Percentiles rank a stretch among this genome's conserved stretches.
These are phyloP conservation scores for Dendrobium huoshanense DNA, from an alignment of 106 monocot genomes.

Conservation along the genomic window DNA sequence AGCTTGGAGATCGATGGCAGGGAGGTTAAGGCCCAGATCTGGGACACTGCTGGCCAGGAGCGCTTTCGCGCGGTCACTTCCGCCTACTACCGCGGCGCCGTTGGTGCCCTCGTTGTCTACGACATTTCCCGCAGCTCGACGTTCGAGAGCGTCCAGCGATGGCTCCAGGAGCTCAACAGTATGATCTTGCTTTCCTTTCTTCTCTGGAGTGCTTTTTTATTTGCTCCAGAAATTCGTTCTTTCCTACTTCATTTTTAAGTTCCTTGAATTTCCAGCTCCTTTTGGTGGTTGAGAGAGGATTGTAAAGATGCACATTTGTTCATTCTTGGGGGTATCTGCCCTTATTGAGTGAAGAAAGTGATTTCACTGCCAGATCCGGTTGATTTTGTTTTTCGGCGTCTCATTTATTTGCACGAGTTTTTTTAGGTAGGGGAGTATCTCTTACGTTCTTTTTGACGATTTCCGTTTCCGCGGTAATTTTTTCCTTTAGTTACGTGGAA, in stretches of 20 bases:
- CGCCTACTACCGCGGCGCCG: conserved; percentile 48
- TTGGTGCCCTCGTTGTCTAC: conserved; percentile 69
- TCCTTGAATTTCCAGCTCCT: not conserved
- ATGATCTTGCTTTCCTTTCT: not conserved
- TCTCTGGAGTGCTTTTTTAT: not conserved
- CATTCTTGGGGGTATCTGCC: not conserved
- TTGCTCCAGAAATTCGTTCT: not conserved
- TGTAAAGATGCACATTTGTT: not conserved
- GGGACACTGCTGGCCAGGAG: conserved; percentile 76
- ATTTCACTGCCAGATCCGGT: conserved; percentile 1
- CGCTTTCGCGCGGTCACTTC: conserved; percentile 33
- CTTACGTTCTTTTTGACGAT: not conserved
- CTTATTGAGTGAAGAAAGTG: not conserved
- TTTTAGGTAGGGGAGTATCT: not conserved
- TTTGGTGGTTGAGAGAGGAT: not conserved
- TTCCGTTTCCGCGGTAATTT: not conserved
- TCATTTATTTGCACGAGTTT: not conserved
- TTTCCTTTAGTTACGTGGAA: not conserved
- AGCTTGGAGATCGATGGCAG: conserved; percentile 29
- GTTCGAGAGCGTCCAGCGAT: conserved; percentile 45
- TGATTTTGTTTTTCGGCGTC: not conserved
- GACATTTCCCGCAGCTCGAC: conserved; percentile 64
- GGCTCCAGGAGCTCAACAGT: conserved; percentile 32
- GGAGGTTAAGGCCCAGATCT: conserved; percentile 66
- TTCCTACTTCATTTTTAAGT: not conserved